Evolutionary conservation across 176 grass and related monocot genomes (phyloP).

Genomic region (barley (Hordeum vulgare)): MorexV3_pseudomolecules_assembly NC_058518.1:486428981-486429480

Average conservation of each 20-base stretch:
- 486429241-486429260: not conserved
- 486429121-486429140: not conserved
- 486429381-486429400: conserved; percentile 17
- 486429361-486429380: not conserved
- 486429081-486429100: not conserved
- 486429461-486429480: conserved; percentile 84
- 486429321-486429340: not conserved
- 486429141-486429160: not conserved
- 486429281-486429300: no score
- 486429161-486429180: not conserved
- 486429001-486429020: not conserved
- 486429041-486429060: no score
- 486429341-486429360: not conserved
- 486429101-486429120: not conserved
- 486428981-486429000: not conserved
- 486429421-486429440: conserved; percentile 84
- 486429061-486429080: not conserved
- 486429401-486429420: conserved; percentile 51
- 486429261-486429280: not conserved
- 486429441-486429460: conserved; percentile 69
- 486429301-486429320: no score
- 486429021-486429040: not conserved
- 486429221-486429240: not conserved
- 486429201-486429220: not conserved
- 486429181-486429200: not conserved